Percentiles rank a stretch among this genome's conserved stretches.
phyloP scores from a whole-genome alignment of 805 yeast species.

The Metschnikowia orientalis region DNA sequence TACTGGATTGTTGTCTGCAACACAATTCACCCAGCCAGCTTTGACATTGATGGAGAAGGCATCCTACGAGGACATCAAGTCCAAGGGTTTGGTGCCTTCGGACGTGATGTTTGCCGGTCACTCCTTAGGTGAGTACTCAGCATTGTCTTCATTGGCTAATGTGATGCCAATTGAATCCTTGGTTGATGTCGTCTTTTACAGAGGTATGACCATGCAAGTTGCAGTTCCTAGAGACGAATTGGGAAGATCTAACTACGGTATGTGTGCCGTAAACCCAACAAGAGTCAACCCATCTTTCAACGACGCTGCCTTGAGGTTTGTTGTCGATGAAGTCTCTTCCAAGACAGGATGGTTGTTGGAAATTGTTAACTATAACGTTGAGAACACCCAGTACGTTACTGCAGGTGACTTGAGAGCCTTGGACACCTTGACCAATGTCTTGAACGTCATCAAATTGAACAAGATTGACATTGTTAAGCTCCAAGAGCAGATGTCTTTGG shows the following conservation, averaged over 20 bases:
- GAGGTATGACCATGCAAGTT: conserved; percentile 99
- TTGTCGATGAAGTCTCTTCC: conserved; percentile 79
- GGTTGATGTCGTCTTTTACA: conserved; percentile 96
- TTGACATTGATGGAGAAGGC: conserved; percentile 99
- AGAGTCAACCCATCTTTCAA: conserved; percentile 84
- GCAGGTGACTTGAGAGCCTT: conserved; percentile 98
- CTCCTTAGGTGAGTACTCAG: conserved; percentile 98
- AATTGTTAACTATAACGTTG: conserved; percentile 97
- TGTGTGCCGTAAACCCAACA: conserved; percentile 97
- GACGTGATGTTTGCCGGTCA: conserved; percentile 98
- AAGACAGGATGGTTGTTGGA: conserved; percentile 93
- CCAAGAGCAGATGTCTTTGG: conserved; percentile 76
- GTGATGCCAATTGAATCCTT: conserved; percentile 98
- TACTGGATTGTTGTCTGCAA: conserved; percentile 92
- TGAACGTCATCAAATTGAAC: conserved; percentile 89
- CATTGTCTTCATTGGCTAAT: conserved; percentile 93
- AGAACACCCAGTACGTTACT: conserved; percentile 96
- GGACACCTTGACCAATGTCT: conserved; percentile 87
- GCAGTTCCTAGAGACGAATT: conserved; percentile 95
- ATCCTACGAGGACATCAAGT: conserved; percentile 93
- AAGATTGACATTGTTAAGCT: conserved; percentile 89
- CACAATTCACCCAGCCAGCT: conserved; percentile 99
- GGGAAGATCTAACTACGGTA: conserved; percentile 98
- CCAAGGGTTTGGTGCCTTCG: conserved; percentile 91
- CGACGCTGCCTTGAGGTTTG: conserved; percentile 91